phyloP scores from a whole-genome alignment of 176 grass and related monocot species.

The Phoenix roebelenii region DNA sequence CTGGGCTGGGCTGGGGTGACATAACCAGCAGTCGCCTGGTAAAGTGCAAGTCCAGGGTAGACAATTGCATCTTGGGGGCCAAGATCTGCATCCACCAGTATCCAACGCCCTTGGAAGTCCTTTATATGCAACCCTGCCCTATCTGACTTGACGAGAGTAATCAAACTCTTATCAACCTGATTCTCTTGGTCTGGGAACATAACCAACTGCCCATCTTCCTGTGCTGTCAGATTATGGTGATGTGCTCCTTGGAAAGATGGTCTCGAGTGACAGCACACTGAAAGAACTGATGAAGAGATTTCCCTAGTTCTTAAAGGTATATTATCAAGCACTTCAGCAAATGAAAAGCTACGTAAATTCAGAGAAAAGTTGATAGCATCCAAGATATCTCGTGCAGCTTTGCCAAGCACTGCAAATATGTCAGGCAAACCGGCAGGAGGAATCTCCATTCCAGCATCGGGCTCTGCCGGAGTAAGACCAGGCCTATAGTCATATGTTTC shows the following conservation, averaged over 20 bases:
- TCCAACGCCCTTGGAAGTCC: constrained; percentile 65
- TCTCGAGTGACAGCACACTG: constrained; percentile 67
- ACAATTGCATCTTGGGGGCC: constrained; percentile 58
- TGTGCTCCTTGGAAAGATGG: constrained; percentile 48
- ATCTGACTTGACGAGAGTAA: constrained; percentile 74
- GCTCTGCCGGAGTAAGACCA: constrained; percentile 43
- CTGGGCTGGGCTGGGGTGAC: constrained; percentile 52
- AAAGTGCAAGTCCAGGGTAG: constrained; percentile 74
- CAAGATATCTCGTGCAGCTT: constrained; percentile 52
- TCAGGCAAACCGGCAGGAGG: constrained; percentile 56
- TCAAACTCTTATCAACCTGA: constrained; percentile 66
- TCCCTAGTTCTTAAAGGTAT: constrained; percentile 63
- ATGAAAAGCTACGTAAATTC: constrained; percentile 56
- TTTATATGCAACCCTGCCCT: constrained; percentile 70
- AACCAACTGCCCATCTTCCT: constrained; percentile 36
- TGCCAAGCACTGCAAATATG: constrained; percentile 67
- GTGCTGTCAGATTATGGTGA: constrained; percentile 32
- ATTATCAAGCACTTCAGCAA: constrained; percentile 72
- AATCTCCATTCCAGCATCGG: constrained; percentile 34
- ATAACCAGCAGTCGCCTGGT: constrained; percentile 75
- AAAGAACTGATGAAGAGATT: constrained; percentile 82
- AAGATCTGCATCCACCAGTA: constrained; percentile 59
- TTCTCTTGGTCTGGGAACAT: constrained; percentile 54
- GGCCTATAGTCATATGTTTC: constrained; percentile 79
- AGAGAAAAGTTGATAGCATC: constrained; percentile 69